These are phyloP conservation scores for Penicillium oxalicum DNA, from an alignment of 2,329 filamentous ascomycete genomes.

Conservation along the genomic window DNA sequence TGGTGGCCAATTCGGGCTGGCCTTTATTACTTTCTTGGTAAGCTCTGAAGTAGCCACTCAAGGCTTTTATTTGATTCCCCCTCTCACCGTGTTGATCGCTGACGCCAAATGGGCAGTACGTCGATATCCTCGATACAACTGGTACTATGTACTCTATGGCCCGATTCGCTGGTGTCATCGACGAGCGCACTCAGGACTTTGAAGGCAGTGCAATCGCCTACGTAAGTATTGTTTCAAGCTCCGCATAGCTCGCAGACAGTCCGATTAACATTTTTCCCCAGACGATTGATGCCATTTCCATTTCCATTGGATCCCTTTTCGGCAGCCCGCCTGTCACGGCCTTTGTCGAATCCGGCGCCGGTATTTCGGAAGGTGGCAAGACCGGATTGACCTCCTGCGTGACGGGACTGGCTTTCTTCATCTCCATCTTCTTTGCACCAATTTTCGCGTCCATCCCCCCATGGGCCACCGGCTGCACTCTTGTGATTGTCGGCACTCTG, in stretches of 20 bases:
- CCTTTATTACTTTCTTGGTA: conserved; percentile 73
- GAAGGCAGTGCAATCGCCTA: conserved; percentile 80
- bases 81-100: background rate
- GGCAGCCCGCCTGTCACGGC: conserved; percentile 77
- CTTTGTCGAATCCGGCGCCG: conserved; percentile 83
- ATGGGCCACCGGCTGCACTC: conserved; percentile 84
- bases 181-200: conserved; percentile 78
- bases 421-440: conserved; percentile 81
- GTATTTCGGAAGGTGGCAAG: conserved; percentile 79
- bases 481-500: conserved; percentile 80
- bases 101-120: conserved; percentile 47
- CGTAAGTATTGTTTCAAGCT: conserved; percentile 42
- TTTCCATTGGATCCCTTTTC: conserved; percentile 73
- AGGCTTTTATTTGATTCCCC: no score
- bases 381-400: conserved; percentile 78
- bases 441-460: conserved; percentile 86
- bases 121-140: conserved; percentile 82
- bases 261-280: conserved; percentile 21
- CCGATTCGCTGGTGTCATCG: conserved; percentile 71
- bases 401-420: conserved; percentile 76
- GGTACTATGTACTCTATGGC: conserved; percentile 89
- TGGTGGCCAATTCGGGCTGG: conserved; percentile 71
- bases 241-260: background rate
- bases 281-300: conserved; percentile 69
- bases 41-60: conserved; percentile 3